Base-by-base conservation (phyloP, 768 basidiomycete species). In the Phanerodontia chrysosporium region DNA sequence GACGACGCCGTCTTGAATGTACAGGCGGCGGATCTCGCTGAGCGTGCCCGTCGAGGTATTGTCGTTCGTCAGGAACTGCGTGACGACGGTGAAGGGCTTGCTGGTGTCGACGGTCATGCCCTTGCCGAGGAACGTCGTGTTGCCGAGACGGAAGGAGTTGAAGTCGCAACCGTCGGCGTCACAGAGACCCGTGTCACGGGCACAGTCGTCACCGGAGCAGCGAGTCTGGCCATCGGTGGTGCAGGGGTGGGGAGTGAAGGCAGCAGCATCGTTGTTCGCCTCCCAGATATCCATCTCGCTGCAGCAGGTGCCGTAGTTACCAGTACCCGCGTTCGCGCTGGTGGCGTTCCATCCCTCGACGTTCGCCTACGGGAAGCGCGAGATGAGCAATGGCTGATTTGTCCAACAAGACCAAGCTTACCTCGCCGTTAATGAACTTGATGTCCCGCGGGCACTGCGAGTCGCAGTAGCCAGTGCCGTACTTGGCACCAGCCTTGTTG, bases 401-500 rank as follows among this genome's bases (percentile, higher is more conserved):
- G 45, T 30, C 6, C 51, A 30, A 14, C 39, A 28, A 29, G 78
- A n/a, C 48, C 13, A 8, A 45, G 25, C 76, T 57, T 52, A 80
- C 82, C 70, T 73, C 66, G 63, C 83, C 83, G 68, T 78, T 74
- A 65, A 84, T 83, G 74, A 82, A 83, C 74, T 84, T 83, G 72
- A 83, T 70, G 66, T 83, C 83, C 30, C 74, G 74, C 1, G 82
- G 81, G 72, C 82, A 83, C 67, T 84, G 82, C 16, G 83, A 78
- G 68, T 85, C 83, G 69, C 84, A 84, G 72, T 85, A 85, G 16
- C 84, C 84, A 18, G 83, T 83, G 51, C 83, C 83, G 71, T 79
- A 85, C 66, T 81, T 77, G 66, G 82, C 80, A 65, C 82, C 82
- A 24, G 55, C 55, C 76, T 78, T 79, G 78, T 84, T 84, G 69